Evolutionary conservation across 2,329 filamentous ascomycete species (phyloP).

Genomic region (Colletotrichum tropicicola): DNA sequence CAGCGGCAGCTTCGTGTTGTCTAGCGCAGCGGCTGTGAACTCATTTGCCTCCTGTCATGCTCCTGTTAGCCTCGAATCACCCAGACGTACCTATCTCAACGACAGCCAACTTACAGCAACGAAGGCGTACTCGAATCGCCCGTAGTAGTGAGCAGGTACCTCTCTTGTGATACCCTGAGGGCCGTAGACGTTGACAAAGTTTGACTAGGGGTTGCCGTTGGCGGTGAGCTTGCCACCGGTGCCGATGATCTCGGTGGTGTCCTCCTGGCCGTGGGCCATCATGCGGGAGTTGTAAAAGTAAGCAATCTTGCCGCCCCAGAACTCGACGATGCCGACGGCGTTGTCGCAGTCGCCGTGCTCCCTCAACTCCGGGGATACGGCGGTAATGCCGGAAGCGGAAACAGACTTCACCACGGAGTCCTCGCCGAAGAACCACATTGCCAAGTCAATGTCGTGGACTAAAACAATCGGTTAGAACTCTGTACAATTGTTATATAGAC

Average conservation of each 20-base stretch:
- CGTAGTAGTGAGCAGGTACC: constrained; percentile 69
- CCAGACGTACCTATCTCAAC: fast-evolving
- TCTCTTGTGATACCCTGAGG: constrained; percentile 63
- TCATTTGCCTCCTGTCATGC: constrained; percentile 63
- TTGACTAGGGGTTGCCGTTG: constrained; percentile 65
- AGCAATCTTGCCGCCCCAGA: constrained; percentile 68
- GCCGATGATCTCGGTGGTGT: constrained; percentile 73
- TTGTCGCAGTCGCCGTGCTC: constrained; percentile 44
- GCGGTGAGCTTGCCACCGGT: constrained; percentile 71
- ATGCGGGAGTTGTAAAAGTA: constrained; percentile 72
- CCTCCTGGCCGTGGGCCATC: constrained; percentile 75
- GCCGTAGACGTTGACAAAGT: constrained; percentile 65
- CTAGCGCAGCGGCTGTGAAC: constrained; percentile 67
- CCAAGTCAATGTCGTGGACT: constrained; percentile 33
- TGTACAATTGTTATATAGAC: not conserved
- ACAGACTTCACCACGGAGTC: constrained; percentile 42
- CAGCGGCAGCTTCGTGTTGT: constrained; percentile 63
- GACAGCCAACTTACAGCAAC: constrained; percentile 44
- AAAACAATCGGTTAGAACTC: not conserved
- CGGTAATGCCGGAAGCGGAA: constrained; percentile 41
- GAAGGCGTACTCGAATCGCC: constrained; percentile 70
- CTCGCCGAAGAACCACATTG: constrained; percentile 45
- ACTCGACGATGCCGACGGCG: constrained; percentile 68
- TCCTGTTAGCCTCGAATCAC: fast-evolving
- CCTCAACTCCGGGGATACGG: constrained; percentile 40